Evolutionary conservation across 2,329 filamentous ascomycete genomes (phyloP).

Genomic region (Periconia digitata): DNA sequence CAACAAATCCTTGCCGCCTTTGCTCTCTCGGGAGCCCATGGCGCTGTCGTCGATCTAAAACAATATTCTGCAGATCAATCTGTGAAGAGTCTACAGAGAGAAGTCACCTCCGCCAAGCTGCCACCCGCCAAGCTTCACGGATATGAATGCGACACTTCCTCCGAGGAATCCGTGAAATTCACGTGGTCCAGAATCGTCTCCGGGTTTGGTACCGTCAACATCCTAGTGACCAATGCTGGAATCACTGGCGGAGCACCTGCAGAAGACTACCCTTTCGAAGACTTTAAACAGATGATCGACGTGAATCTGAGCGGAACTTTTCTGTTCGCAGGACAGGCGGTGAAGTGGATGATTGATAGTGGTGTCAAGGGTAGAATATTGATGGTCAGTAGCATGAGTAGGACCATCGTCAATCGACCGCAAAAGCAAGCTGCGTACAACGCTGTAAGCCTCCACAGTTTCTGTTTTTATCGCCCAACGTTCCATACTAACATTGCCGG

Average conservation of each 20-base stretch:
- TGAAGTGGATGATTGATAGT: conserved; percentile 65
- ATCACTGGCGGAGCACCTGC: conserved; percentile 58
- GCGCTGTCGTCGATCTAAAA: conserved; percentile 35
- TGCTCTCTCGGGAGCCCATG: conserved; percentile 32
- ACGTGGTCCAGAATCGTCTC: conserved; percentile 36
- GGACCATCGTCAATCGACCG: conserved; percentile 51
- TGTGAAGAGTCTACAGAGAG: conserved; percentile 9
- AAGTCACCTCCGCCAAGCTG: conserved; percentile 7
- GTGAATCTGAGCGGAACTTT: conserved; percentile 77
- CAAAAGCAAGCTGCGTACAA: conserved; percentile 85
- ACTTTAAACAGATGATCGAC: conserved; percentile 77
- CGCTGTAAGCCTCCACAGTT: conserved; percentile 43
- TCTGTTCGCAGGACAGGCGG: conserved; percentile 65
- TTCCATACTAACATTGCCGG: background rate
- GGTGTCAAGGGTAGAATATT: conserved; percentile 72
- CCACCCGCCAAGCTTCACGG: conserved; percentile 32
- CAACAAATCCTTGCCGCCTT: conserved; percentile 36
- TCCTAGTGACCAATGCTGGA: conserved; percentile 45
- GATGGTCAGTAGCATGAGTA: conserved; percentile 68
- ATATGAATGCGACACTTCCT: conserved; percentile 45
- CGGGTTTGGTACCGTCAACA: conserved; percentile 41
- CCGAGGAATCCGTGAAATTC: conserved; percentile 39
- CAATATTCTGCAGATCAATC: conserved; percentile 19
- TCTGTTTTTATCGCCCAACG: background rate
- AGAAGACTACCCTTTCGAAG: conserved; percentile 73